These are phyloP conservation scores for Paecilomyces niveus DNA, from an alignment of 2,329 filamentous ascomycete genomes.

Conservation along the genomic window DNA sequence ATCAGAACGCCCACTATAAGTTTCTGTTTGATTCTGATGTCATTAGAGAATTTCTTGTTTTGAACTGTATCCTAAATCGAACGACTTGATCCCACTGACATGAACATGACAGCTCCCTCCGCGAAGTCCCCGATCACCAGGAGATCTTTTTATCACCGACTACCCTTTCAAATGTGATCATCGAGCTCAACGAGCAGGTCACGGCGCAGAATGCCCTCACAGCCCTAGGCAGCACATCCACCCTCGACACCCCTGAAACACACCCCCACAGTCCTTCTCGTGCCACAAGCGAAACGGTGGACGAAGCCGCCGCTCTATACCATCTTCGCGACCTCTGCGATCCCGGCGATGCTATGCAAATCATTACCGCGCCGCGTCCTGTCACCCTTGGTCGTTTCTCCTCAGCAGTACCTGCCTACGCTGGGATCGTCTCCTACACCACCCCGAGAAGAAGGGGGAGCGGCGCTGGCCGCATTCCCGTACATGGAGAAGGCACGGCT, in stretches of 20 bases:
- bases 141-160: slow-evolving; percentile 83
- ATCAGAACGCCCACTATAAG: neutral
- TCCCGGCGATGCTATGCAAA: slow-evolving; percentile 56
- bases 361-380: slow-evolving; percentile 59
- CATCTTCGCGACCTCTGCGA: slow-evolving; percentile 65
- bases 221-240: slow-evolving; percentile 9
- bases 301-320: slow-evolving; percentile 57
- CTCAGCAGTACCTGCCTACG: slow-evolving; percentile 15
- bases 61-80: neutral
- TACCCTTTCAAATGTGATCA: slow-evolving; percentile 78
- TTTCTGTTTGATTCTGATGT: neutral
- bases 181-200: slow-evolving; percentile 84
- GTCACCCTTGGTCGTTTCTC: slow-evolving; percentile 47
- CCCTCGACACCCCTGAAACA: slow-evolving; percentile 4
- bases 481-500: slow-evolving; percentile 10
- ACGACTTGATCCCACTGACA: neutral
- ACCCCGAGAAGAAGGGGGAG: slow-evolving; percentile 10
- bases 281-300: slow-evolving; percentile 56
- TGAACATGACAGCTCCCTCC: slow-evolving; percentile 19
- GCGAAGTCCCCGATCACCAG: slow-evolving; percentile 56
- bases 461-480: slow-evolving; percentile 4
- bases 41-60: neutral
- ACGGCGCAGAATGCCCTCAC: slow-evolving; percentile 24
- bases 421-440: slow-evolving; percentile 21
- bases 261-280: slow-evolving; percentile 28